Conservation (phyloP, 2,329 filamentous ascomycete genomes). For the Aspergillus pseudonomiae region DNA sequence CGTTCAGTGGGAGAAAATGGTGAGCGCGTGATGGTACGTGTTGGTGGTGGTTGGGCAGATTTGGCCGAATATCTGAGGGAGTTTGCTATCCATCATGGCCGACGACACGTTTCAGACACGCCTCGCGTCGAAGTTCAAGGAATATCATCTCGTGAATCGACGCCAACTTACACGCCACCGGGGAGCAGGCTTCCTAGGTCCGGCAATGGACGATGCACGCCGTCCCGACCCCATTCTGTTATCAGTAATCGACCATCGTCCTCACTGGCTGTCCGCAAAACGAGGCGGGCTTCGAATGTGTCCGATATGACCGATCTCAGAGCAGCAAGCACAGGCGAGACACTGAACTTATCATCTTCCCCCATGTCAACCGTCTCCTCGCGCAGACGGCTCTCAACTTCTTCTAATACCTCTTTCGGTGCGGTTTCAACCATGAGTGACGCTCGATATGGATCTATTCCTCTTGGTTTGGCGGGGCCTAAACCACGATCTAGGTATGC, state of each 20-base stretch:
- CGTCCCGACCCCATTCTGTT: slow-evolving; percentile 41
- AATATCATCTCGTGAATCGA: slow-evolving; percentile 38
- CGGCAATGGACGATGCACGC: slow-evolving; percentile 34
- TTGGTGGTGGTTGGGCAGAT: slow-evolving; percentile 98
- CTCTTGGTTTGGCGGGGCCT: slow-evolving; percentile 50
- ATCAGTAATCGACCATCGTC: slow-evolving; percentile 42
- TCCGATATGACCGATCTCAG: slow-evolving; percentile 33
- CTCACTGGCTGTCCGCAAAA: slow-evolving; percentile 44
- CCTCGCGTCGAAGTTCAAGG: slow-evolving; percentile 59
- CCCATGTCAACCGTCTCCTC: slow-evolving; percentile 32
- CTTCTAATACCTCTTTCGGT: slow-evolving; percentile 41
- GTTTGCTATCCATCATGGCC: slow-evolving; percentile 88
- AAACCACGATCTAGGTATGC: slow-evolving; percentile 43
- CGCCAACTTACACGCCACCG: slow-evolving; percentile 32
- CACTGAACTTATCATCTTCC: slow-evolving; percentile 30
- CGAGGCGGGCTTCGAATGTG: slow-evolving; percentile 40
- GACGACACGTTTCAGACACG: slow-evolving; percentile 62
- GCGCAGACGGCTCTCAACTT: slow-evolving; percentile 41
- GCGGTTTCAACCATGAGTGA: slow-evolving; percentile 33
- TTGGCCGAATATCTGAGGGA: slow-evolving; percentile 92
- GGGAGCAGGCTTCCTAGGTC: slow-evolving; percentile 25
- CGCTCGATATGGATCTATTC: slow-evolving; percentile 35
- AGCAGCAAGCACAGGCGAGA: slow-evolving; percentile 32
- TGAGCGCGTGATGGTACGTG: slow-evolving; percentile 95
- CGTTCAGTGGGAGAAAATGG: slow-evolving; percentile 86